Evolutionary conservation across 371 early-diverging fungal genomes (phyloP).

Genomic region (Capniomyces stellatus): DNA sequence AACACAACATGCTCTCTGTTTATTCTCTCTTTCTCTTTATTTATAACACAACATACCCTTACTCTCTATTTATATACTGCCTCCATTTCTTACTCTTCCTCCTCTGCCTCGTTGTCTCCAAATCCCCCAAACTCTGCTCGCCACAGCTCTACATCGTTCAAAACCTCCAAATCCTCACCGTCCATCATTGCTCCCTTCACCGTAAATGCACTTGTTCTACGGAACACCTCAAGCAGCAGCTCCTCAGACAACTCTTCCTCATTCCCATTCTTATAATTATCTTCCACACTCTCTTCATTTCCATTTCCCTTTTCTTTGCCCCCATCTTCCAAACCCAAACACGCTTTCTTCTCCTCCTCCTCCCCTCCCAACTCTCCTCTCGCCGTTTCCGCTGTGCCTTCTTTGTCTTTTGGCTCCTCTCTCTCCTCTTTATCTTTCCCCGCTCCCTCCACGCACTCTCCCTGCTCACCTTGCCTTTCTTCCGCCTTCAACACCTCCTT

Average conservation of each 20-base stretch:
- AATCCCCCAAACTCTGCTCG: slow-evolving; percentile 46
- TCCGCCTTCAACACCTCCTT: not conserved
- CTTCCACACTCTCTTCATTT: not conserved
- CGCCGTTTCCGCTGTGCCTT: too few species aligned
- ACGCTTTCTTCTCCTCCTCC: not conserved
- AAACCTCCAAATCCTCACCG: slow-evolving; percentile 28
- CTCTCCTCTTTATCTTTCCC: not conserved
- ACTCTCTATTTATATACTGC: not conserved
- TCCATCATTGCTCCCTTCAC: slow-evolving; percentile 47
- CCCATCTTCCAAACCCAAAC: not conserved
- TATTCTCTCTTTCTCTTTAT: too few species aligned
- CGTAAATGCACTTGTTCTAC: slow-evolving; percentile 72
- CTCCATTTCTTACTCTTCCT: slow-evolving; percentile 68
- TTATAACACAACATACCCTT: not conserved
- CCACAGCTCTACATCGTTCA: slow-evolving; percentile 58
- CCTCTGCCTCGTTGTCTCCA: slow-evolving; percentile 48
- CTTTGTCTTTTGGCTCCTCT: too few species aligned
- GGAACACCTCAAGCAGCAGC: slow-evolving; percentile 74
- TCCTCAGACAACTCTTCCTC: slow-evolving; percentile 41
- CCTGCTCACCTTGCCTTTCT: slow-evolving; percentile 2
- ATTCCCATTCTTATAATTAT: not conserved
- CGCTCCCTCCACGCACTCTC: not conserved
- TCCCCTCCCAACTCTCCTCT: too few species aligned
- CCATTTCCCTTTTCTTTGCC: too few species aligned
- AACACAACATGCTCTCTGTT: not conserved